Evolutionary conservation across 768 basidiomycete species (phyloP), one percentile per base, ranked within the genome.

Genomic region (Galerina marginata): DNA sequence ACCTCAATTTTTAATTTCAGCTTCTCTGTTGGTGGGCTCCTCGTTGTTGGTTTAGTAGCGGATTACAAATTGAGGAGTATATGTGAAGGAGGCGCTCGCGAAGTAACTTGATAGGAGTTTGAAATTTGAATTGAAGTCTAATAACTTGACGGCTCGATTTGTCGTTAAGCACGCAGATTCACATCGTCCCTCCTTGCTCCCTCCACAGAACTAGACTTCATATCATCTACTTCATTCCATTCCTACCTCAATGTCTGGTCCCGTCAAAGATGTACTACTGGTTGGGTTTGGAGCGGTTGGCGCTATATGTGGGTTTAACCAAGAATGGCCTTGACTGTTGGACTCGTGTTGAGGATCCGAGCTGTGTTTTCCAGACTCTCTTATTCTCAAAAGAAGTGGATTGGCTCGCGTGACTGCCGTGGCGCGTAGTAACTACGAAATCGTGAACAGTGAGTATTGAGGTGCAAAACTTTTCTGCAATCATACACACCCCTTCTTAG

Each of bases 201-300:
- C 20, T 20, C 20, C 29, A 33, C 7, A 5, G 29, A 33, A 33
- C 4, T 4, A 33, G 29, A 7, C 4, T 33, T 33, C 29, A 5
- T 33, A 33, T 33, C 29, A 33, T 33, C 29, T 33, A 33, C 29
- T 33, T 33, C 2, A 33, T 33, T 33, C 4, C 29, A 7, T 33
- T 33, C 29, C 29, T 10, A 42, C 9, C 7, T 15, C 6, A 14
- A 65, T 65, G 64, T 54, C 62, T n/a, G 54, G 26, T 3, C 53
- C 59, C 11, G 14, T 72, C 26, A 82, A 83, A 62, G 83, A 88
- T 23, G 76, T 87, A 14, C 77, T 88, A 1, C 71, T 88, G 14
- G 83, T 88, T n/a, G 86, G 87, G 2, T 84, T 86, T 61, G 88
- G 89, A 10, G 89, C 87, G 2, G 79, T 90, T 1, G 89, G 88